Base-by-base conservation (phyloP, 1,139 yeast species). In the Yamadazyma friedrichii region DNA sequence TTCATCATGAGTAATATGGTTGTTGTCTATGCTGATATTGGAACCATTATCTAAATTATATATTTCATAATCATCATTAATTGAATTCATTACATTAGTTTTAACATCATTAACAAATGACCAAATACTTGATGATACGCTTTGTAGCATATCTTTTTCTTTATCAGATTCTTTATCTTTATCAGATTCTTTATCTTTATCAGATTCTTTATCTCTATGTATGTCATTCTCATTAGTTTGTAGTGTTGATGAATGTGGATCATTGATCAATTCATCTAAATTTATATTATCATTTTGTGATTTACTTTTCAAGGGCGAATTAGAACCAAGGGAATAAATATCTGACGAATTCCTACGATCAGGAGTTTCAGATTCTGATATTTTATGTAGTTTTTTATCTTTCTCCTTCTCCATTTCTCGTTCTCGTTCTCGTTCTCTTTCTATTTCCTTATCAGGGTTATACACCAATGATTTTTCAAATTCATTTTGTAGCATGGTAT, bases 401-500 rank as follows among this genome's bases (percentile, higher is more conserved):
- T 20, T 31, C 9, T 31, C 33, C 24, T 20, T 20, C 8, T 20
- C 24, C 24, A 20, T 20, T 15, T 31, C 16, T n/a, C 20, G 22
- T 32, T 15, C 22, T 17, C 12, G 10, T 10, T 20, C 35, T 15
- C 22, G 11, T 9, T n/a, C 17, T 22, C 22, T 9, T 9, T n/a
- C 17, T 22, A n/a, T 4, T 20, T 33, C 22, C 15, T 15, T 31
- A 15, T 16, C 22, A 10, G 13, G 24, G 24, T 20, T 20, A 20
- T 20, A 20, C 3, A 46, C 59, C 56, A 65, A 65, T 25, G 65
- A 80, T 61, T 56, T 77, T 51, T 84, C 91, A 47, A 84, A 70
- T 55, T 84, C 91, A 42, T 70, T 75, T 54, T 80, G 88, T 24
- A 84, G 64, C 62, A 83, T 69, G 38, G 76, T 77, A 57, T 84